Base-by-base conservation (phyloP, 169 alveolate species). In the Plasmodium blacklocki region DNA sequence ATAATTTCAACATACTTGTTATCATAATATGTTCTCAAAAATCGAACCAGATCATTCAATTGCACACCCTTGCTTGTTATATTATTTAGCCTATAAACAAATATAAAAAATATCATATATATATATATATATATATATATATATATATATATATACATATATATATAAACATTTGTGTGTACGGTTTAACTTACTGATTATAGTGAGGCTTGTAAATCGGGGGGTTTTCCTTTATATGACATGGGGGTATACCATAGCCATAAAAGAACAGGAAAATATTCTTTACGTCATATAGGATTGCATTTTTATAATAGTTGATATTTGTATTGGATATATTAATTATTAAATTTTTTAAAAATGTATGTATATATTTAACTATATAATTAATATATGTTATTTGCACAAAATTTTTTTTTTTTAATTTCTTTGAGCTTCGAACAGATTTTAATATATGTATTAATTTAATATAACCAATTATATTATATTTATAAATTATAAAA, bases 201-300 rank as follows among this genome's bases (percentile, higher is more conserved):
- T 86, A 86, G 71, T 86, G 87, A 5, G 92, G 92, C 26, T 52
- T 49, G 71, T 86, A 86, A 19, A 86, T 60, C 2, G n/a, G 56
- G 12, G 87, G 54, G 2, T 12, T 26, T 6, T 18, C 11, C 15
- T 66, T 59, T 12, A 68, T 26, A 39, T 56, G 62, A 56, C 73
- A 86, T 19, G 92, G 92, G 1, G 92, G 92, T 19, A 86, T 86
- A 9, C 92, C 92, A 43, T 86, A 72, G 2, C 92, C 92, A 60
- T 47, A 86, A 11, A 86, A 86, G 73, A 86, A 86, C 1, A 74
- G 56, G 47, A 86, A 29, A 26, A 86, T 86, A 72, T 86, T 86
- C 29, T 52, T 62, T 18, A 86, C 45, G 18, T 86, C 78, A 52
- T 45, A 32, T 59, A 86, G 39, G 11, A 71, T 86, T 49, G 88